Evolutionary conservation across 2,329 filamentous ascomycete species (phyloP).

Genomic region (Pyrenophora seminiperda): DNA sequence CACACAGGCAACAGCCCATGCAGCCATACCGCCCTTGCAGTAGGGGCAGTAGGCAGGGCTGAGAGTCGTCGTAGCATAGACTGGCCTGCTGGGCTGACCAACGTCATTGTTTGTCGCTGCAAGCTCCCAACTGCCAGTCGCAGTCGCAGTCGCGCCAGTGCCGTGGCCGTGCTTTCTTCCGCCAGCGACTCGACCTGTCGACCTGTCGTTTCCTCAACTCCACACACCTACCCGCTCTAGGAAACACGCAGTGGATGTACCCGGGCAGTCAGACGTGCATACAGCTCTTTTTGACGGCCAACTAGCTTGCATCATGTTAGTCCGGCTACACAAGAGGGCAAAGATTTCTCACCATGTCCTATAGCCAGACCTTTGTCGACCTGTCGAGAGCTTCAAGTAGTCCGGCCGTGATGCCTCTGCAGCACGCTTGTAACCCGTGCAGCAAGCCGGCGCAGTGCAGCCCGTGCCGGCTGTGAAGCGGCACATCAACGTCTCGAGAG

Average conservation of each 20-base stretch:
- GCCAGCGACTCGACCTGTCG: conserved; percentile 28
- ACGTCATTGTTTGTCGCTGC: conserved; percentile 3
- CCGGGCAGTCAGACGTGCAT: conserved; percentile 23
- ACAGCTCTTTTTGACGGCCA: conserved; percentile 36
- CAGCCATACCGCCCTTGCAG: conserved; percentile 41
- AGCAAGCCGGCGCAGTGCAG: conserved; percentile 29
- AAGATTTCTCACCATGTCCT: conserved; percentile 29
- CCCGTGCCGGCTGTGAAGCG: conserved; percentile 23
- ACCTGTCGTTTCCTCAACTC: conserved; percentile 38
- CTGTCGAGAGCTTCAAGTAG: conserved; percentile 30
- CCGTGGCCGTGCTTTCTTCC: not conserved
- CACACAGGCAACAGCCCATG: conserved; percentile 25
- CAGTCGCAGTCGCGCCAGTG: not conserved
- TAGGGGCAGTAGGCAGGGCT: conserved; percentile 41
- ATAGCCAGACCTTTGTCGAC: conserved; percentile 21
- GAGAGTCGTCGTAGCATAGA: conserved; percentile 16
- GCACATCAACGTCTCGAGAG: conserved; percentile 17
- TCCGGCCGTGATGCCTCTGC: conserved; percentile 24
- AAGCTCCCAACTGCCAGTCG: not conserved
- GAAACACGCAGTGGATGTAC: conserved; percentile 16
- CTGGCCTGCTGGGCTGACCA: too few relatives aligned
- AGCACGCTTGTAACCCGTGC: conserved; percentile 33
- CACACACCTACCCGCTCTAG: conserved; percentile 12
- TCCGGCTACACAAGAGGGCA: conserved; percentile 40
- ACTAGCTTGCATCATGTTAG: conserved; percentile 40